phyloP scores from a whole-genome alignment of 192 early-diverging fungal species.

The Mycoemilia scoparia region DNA sequence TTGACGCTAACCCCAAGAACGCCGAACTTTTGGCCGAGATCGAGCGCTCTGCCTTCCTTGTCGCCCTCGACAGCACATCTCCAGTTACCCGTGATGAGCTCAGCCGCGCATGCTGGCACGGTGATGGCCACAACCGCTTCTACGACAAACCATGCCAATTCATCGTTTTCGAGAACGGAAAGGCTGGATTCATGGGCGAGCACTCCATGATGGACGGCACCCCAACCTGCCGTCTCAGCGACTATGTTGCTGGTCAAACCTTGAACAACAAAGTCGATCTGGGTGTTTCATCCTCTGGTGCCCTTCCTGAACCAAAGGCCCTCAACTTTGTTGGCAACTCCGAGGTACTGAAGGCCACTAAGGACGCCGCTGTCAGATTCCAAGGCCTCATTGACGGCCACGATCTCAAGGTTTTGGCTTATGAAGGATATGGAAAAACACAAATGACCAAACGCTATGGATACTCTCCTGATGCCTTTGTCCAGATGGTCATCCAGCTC shows the following conservation, averaged over 20 bases:
- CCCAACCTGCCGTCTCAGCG: constrained; percentile 70
- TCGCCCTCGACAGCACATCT: constrained; percentile 75
- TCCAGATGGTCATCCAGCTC: constrained; percentile 89
- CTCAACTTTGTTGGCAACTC: constrained; percentile 55
- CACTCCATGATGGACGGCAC: constrained; percentile 93
- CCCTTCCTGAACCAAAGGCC: constrained; percentile 44
- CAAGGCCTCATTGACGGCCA: constrained; percentile 58
- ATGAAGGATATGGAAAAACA: constrained; percentile 83
- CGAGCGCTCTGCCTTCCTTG: constrained; percentile 68
- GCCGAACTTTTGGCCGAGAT: constrained; percentile 56
- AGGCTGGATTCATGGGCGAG: constrained; percentile 88
- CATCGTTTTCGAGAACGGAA: constrained; percentile 93
- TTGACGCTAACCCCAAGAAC: constrained; percentile 49
- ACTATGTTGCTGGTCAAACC: constrained; percentile 44
- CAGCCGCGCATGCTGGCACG: constrained; percentile 83
- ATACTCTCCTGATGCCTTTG: constrained; percentile 62
- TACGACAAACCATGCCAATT: constrained; percentile 96
- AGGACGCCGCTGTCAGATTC: constrained; percentile 59
- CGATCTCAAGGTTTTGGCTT: constrained; percentile 66
- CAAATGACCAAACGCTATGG: constrained; percentile 75
- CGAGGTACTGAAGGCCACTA: constrained; percentile 37
- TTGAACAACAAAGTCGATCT: constrained; percentile 51
- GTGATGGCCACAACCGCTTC: constrained; percentile 91
- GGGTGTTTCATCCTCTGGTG: constrained; percentile 34
- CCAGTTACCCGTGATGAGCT: constrained; percentile 82